Evolutionary conservation across 257 asterid genomes (phyloP), one percentile per base, ranked within the genome.

Genomic region (Solanum dulcamara): DNA sequence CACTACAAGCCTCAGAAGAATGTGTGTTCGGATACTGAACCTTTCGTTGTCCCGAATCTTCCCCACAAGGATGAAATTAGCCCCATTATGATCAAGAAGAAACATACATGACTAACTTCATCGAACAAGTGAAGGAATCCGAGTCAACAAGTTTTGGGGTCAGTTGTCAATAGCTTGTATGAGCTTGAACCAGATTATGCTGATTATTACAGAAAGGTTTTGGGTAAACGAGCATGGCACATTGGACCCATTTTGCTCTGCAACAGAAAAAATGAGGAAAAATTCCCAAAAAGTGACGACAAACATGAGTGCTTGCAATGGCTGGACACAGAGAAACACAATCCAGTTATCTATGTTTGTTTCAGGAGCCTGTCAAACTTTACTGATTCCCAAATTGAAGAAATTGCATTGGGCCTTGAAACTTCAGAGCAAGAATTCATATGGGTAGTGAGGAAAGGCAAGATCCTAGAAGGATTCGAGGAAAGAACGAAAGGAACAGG

Each of bases 171-270:
- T 70, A 88, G 93, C 86, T 92, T 89, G 71, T 88, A 88, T 12
- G 96, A 93, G 85, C 90, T 93, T 12, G 96, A 93, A 74, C 85
- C 89, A 0, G 90, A 83, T 26, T 93, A 91, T 80, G 92, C 57
- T 4, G 91, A 90, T 22, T 83, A 89, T 12, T 89, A 85, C 51
- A 80, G 17, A 15, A 71, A 87, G 0, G 85, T 86, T 22, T 15
- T 89, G 80, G 92, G 90, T 18, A 88, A 86, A 84, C 89, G 68
- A 32, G 86, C 93, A 0, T 92, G 95, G 95, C 81, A 84, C 40
- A 11, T 91, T 0, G 94, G 95, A 30, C 95, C 95, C 0, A 81
- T 92, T 4, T 80, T 85, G 18, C 30, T 74, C 55, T 40, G 30
- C 55, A 74, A 74, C 57, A 10, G 48, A 81, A 32, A 20, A 28